phyloP scores from a whole-genome alignment of 129 eudicot species.

The Daucus carota region DH1_v3.0 NC_030387.2:35417501-35418000 shows the following conservation, averaged over 20 bases:
- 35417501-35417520: neutral
- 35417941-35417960: neutral
- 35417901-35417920: too few relatives aligned
- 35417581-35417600: neutral
- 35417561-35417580: neutral
- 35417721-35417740: neutral
- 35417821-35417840: too few relatives aligned
- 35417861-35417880: neutral
- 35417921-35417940: neutral
- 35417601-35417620: constrained; percentile 8
- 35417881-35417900: neutral
- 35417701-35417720: neutral
- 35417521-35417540: neutral
- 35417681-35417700: constrained; percentile 7
- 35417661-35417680: neutral
- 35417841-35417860: neutral
- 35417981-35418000: too few relatives aligned
- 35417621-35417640: neutral
- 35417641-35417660: neutral
- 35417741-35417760: neutral
- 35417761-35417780: neutral
- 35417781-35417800: too few relatives aligned
- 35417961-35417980: too few relatives aligned
- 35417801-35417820: too few relatives aligned
- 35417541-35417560: neutral